These are phyloP conservation scores for Yamadazyma blattariae DNA, from an alignment of 1,139 yeast genomes.

Conservation along the genomic window DNA sequence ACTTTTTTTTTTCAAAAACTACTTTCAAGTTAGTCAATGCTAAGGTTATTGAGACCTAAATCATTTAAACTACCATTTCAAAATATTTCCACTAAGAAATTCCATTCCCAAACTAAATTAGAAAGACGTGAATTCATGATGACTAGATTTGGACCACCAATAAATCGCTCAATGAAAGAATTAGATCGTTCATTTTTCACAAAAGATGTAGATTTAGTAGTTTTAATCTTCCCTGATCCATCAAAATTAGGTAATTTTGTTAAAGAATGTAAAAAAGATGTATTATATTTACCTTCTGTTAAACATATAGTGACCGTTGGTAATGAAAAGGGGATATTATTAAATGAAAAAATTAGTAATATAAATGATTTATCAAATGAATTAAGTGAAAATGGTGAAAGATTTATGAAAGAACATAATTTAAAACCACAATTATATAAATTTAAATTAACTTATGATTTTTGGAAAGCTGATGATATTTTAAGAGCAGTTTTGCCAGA, in stretches of 20 bases:
- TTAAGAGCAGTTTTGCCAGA: constrained; percentile 75
- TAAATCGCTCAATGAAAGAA: constrained; percentile 58
- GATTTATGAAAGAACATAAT: constrained; percentile 44
- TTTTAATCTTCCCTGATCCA: constrained; percentile 70
- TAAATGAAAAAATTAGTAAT: constrained; percentile 50
- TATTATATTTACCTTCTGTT: constrained; percentile 60
- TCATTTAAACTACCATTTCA: not conserved
- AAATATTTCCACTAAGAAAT: constrained; percentile 6
- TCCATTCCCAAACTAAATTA: constrained; percentile 22
- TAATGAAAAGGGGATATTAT: constrained; percentile 55
- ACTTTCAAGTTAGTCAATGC: no score
- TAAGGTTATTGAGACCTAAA: constrained; percentile 7
- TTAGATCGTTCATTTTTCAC: constrained; percentile 67
- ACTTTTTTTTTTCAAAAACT: not conserved
- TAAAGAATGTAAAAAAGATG: constrained; percentile 50
- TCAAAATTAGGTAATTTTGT: constrained; percentile 54
- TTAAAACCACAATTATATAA: constrained; percentile 52
- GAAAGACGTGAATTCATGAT: constrained; percentile 26
- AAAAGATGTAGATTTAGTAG: constrained; percentile 55
- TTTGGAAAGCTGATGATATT: constrained; percentile 89
- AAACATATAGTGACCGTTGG: constrained; percentile 58
- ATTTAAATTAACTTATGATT: constrained; percentile 63
- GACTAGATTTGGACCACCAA: constrained; percentile 58
- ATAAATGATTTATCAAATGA: constrained; percentile 37
- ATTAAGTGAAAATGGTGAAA: constrained; percentile 41